Evolutionary conservation across 495 filamentous ascomycete genomes (phyloP), one percentile per base, ranked within the genome.

Genomic region (Lophium mytilinum): DNA sequence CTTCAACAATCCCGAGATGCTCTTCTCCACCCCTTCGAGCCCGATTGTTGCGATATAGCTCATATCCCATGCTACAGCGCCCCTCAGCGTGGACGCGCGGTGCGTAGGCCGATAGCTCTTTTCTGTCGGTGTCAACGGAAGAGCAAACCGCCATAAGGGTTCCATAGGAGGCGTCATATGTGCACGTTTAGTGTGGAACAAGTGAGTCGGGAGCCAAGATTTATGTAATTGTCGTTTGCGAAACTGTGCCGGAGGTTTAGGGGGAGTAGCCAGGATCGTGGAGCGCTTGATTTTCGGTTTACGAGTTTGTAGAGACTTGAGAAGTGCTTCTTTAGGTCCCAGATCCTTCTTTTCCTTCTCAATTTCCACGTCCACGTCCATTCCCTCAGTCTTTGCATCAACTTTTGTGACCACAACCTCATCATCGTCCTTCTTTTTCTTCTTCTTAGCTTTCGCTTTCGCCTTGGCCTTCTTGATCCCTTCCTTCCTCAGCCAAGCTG

Each of bases 101-200:
- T 96, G 91, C 1, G 89, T 93, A 37, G 86, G 82, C 17, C 93
- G 76, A 69, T 95, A 96, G 52, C 83, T 84, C 72, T 98, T 98
- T 65, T 89, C 83, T 1, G 86, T 92, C 0, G 91, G 88, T 36
- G 84, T 87, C 45, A 95, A 66, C 0, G 91, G 89, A 30, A 98
- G 70, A 0, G 89, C 80, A 71, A 96, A 96, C 40, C 90, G 79
- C 93, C 93, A 98, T 21, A 94, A 72, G 1, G 90, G 85, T 48
- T 87, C 78, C 56, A 77, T 83, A 0, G 87, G 84, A 11, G 81
- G 79, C 1, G 88, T 87, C 86, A 98, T 94, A 53, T 78, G 83
- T 6, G 93, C 92, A 43, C 93, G 76, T 66, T 98, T 97, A 14
- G 91, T 86, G 74, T 96, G 93, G 75, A 83, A 98, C 52, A 96